Base-by-base conservation (phyloP, 2,329 filamentous ascomycete species). In the Dryadomyces quercivorus region DNA sequence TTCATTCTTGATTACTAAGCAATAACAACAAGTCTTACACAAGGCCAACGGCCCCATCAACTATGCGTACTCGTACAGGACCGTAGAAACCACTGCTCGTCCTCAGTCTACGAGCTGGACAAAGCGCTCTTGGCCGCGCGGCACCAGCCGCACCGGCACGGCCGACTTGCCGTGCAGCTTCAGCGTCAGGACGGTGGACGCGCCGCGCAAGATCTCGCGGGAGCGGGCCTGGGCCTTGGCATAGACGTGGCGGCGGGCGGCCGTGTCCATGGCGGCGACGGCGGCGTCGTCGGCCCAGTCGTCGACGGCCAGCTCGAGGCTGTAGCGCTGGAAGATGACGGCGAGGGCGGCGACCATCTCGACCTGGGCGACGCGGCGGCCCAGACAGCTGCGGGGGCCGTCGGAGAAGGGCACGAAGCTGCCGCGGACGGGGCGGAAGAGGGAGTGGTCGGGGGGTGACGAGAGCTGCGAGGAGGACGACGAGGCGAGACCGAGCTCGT, bases 51-150 rank as follows among this genome's bases (percentile, higher is more conserved):
- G n/a, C n/a, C n/a, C n/a, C n/a, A n/a, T n/a, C n/a, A n/a, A n/a
- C n/a, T n/a, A n/a, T n/a, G n/a, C n/a, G n/a, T n/a, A n/a, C n/a
- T n/a, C n/a, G n/a, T n/a, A n/a, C n/a, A n/a, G n/a, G n/a, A n/a
- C n/a, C n/a, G n/a, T n/a, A n/a, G n/a, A n/a, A n/a, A n/a, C n/a
- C n/a, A n/a, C n/a, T n/a, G n/a, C n/a, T n/a, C n/a, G n/a, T n/a
- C 4, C 26, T 31, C 26, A 40, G 9, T 54, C 46, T 21, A 46
- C 46, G 62, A 70, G 69, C 45, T 67, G 63, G 42, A 78, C 69
- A 68, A 91, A 90, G 62, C 77, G 76, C 73, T 91, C 88, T 59
- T 77, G 69, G 0, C 86, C 86, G 60, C 84, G 80, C 69, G 71
- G 80, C 10, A 88, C 83, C 59, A 92, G 67, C 59, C 85, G 70